phyloP scores from a whole-genome alignment of 495 filamentous ascomycete genomes.

The Penicillium coprophilum region DNA sequence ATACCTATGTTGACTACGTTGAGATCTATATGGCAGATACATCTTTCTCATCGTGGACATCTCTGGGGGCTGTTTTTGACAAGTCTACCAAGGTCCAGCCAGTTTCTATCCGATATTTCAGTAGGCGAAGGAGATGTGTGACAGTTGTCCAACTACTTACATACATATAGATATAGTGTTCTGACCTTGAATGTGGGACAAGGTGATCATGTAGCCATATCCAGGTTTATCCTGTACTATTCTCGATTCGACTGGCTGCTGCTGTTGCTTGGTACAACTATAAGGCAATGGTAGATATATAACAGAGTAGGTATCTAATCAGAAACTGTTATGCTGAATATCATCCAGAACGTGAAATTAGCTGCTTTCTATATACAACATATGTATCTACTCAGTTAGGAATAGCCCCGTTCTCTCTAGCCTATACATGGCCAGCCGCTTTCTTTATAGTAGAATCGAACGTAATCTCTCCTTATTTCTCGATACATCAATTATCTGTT shows the following conservation, averaged over 20 bases:
- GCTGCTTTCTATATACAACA: not conserved
- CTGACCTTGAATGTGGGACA: not conserved
- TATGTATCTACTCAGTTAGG: not conserved
- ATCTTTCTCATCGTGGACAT: no score
- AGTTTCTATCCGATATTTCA: not conserved
- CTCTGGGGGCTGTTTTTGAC: not conserved
- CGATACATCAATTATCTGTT: not conserved
- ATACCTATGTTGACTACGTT: no score
- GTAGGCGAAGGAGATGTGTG: not conserved
- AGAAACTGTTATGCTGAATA: not conserved
- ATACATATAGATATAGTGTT: not conserved
- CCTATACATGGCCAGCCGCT: not conserved
- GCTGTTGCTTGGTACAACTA: not conserved
- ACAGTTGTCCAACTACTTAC: not conserved
- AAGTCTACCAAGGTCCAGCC: not conserved
- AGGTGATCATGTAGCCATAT: not conserved
- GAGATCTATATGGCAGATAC: no score
- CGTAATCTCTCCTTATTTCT: not conserved
- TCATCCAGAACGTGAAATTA: not conserved
- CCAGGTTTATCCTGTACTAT: not conserved
- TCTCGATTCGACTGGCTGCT: not conserved
- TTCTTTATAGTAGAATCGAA: not conserved
- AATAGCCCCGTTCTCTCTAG: not conserved
- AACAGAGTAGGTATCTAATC: not conserved
- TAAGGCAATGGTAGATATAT: not conserved